phyloP scores from a whole-genome alignment of 2,329 filamentous ascomycete genomes.

The Fusarium sp. region DNA sequence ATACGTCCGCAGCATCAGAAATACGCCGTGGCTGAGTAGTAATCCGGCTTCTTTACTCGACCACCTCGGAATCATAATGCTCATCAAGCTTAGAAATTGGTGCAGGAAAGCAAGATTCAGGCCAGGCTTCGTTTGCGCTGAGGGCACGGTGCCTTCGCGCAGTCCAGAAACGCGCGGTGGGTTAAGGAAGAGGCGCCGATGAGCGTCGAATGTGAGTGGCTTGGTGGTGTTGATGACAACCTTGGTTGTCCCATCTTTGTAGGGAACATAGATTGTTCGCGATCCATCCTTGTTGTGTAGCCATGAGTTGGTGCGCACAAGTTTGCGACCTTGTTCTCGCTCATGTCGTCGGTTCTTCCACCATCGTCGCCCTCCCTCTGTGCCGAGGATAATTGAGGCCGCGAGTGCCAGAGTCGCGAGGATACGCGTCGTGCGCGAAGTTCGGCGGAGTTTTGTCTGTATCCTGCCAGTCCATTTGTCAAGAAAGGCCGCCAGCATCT shows the following conservation, averaged over 20 bases:
- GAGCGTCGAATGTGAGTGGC: slow-evolving; percentile 93
- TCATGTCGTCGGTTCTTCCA: slow-evolving; percentile 81
- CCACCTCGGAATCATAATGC: slow-evolving; percentile 97
- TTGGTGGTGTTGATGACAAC: slow-evolving; percentile 93
- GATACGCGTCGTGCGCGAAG: slow-evolving; percentile 78
- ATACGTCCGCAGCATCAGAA: slow-evolving; percentile 92
- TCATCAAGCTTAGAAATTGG: slow-evolving; percentile 94
- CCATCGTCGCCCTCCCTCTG: slow-evolving; percentile 83
- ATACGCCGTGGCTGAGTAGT: slow-evolving; percentile 87
- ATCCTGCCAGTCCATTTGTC: slow-evolving; percentile 69
- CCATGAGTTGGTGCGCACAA: slow-evolving; percentile 92
- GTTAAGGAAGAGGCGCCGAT: slow-evolving; percentile 91
- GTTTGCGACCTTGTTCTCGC: slow-evolving; percentile 82
- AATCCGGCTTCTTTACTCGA: slow-evolving; percentile 95
- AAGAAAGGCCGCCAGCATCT: slow-evolving; percentile 74
- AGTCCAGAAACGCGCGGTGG: slow-evolving; percentile 86
- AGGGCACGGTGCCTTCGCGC: slow-evolving; percentile 80
- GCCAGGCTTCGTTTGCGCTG: slow-evolving; percentile 91
- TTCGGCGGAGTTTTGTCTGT: slow-evolving; percentile 67
- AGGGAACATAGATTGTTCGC: slow-evolving; percentile 93
- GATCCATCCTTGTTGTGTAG: slow-evolving; percentile 94
- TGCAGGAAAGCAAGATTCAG: slow-evolving; percentile 96
- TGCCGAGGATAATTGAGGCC: slow-evolving; percentile 81
- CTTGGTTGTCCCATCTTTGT: slow-evolving; percentile 87
- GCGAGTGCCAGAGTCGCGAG: slow-evolving; percentile 81